A percentile compares a stretch with the other conserved stretches of the same genome.
These are phyloP conservation scores for Lolium multiflorum DNA, from an alignment of 176 grass and related monocot genomes.

Conservation along the genomic window DNA sequence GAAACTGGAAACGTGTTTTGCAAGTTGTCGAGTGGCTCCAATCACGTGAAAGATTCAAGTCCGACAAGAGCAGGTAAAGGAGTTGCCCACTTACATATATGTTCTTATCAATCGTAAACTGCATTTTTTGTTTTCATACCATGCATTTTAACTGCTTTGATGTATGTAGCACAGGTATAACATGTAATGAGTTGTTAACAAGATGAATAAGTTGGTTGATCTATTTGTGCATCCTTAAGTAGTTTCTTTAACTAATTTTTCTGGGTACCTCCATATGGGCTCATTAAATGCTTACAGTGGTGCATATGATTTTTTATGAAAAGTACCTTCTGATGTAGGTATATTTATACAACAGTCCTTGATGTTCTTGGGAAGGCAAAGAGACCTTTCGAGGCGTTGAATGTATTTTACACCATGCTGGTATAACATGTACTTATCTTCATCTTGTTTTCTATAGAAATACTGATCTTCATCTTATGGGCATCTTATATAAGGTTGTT, in stretches of 20 bases:
- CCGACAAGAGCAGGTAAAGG: conserved; percentile 79
- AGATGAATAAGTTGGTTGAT: conserved; percentile 14
- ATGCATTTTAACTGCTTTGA: conserved; percentile 28
- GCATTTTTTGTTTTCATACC: conserved; percentile 11
- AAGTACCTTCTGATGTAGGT: conserved; percentile 59
- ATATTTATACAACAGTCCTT: conserved; percentile 91
- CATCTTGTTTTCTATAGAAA: conserved; percentile 20
- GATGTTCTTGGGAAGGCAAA: conserved; percentile 98
- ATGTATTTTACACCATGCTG: conserved; percentile 86
- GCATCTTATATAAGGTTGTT: conserved; percentile 25
- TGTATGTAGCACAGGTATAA: not conserved
- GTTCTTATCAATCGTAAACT: conserved; percentile 32
- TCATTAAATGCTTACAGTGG: conserved; percentile 14
- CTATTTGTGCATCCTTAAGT: conserved; percentile 25
- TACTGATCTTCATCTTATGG: conserved; percentile 18
- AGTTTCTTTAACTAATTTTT: conserved; percentile 36
- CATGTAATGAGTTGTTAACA: not conserved
- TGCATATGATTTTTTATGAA: conserved; percentile 35
- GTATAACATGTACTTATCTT: conserved; percentile 55
- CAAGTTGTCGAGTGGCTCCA: conserved; percentile 98
- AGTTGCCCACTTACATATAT: conserved; percentile 16
- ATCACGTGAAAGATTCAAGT: conserved; percentile 90
- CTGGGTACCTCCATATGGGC: not conserved
- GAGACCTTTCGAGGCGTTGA: conserved; percentile 82
- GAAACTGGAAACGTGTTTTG: conserved; percentile 88